These are phyloP conservation scores for Kurtzmaniella quercitrusa DNA, from an alignment of 1,139 yeast genomes.

Conservation along the genomic window DNA sequence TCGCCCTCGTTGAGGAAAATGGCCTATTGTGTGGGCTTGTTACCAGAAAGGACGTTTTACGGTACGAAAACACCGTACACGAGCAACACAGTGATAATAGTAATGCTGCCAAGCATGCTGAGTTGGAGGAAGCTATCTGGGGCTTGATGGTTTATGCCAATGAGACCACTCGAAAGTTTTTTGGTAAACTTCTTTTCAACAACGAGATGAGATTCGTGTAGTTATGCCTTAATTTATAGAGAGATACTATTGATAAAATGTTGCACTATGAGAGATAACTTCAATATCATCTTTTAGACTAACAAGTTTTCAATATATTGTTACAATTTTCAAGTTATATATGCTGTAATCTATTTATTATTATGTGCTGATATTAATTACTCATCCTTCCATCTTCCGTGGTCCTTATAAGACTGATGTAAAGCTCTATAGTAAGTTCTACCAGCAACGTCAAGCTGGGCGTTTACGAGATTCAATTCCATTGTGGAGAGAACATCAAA, in stretches of 20 bases:
- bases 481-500: constrained; percentile 66
- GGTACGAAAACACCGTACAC: constrained; percentile 44
- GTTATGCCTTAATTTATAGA: neutral
- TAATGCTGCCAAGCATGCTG: constrained; percentile 14
- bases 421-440: constrained; percentile 63
- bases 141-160: constrained; percentile 23
- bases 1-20: constrained; percentile 58
- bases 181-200: constrained; percentile 29
- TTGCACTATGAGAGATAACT: too few relatives aligned
- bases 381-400: constrained; percentile 80
- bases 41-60: constrained; percentile 63
- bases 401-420: constrained; percentile 68
- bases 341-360: neutral
- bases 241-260: too few relatives aligned
- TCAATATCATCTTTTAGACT: too few relatives aligned
- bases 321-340: neutral
- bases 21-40: constrained; percentile 57
- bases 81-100: constrained; percentile 14
- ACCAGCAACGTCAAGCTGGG: constrained; percentile 69
- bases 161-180: constrained; percentile 16
- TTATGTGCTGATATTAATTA: constrained; percentile 13
- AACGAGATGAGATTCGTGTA: constrained; percentile 22
- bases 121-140: constrained; percentile 37
- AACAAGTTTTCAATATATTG: too few relatives aligned
- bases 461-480: constrained; percentile 63